Conservation (phyloP, 345 rosid genomes). For the Gossypium herbaceum region DNA sequence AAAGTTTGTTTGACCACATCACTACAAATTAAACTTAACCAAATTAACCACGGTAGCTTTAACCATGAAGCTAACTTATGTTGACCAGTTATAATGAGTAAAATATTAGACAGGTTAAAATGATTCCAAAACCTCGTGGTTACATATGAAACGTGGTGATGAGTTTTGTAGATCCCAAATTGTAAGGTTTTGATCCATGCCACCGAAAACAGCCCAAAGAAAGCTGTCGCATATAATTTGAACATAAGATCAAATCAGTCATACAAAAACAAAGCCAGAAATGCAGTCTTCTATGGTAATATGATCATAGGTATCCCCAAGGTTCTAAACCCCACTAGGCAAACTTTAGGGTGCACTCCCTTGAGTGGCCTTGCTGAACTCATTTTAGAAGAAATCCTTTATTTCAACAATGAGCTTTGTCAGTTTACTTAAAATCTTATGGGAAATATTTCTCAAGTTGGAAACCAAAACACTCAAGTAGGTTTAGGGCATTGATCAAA, state of each 20-base stretch:
- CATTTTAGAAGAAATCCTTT: background rate
- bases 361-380: background rate
- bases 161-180: slow-evolving; percentile 83
- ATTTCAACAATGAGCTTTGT: background rate
- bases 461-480: background rate
- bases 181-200: slow-evolving; percentile 75
- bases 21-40: background rate
- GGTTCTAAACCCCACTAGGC: background rate
- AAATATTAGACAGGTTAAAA: background rate
- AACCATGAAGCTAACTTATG: background rate
- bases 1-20: background rate
- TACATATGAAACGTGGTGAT: slow-evolving; percentile 56
- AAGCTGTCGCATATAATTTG: slow-evolving; percentile 29
- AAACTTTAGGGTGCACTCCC: background rate
- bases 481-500: background rate
- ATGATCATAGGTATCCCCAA: background rate
- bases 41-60: background rate
- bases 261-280: background rate
- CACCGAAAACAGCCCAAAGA: slow-evolving; percentile 79
- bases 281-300: background rate
- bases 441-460: background rate
- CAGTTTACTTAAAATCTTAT: background rate
- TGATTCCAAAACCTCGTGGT: slow-evolving; percentile 50
- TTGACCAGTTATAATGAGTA: background rate
- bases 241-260: background rate